These are phyloP conservation scores for Candida boleticola DNA, from an alignment of 805 yeast species.

Conservation along the genomic window DNA sequence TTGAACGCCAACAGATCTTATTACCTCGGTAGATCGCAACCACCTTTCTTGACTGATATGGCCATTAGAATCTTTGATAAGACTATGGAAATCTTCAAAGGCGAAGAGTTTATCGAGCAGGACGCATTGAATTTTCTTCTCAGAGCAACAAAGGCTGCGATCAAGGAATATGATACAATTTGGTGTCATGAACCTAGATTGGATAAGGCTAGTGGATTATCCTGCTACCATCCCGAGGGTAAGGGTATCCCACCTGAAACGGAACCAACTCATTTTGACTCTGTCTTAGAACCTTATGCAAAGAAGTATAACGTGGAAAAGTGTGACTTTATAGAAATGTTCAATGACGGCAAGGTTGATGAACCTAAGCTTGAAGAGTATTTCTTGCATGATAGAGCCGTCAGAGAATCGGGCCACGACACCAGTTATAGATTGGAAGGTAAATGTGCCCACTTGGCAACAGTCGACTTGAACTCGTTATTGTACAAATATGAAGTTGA, in stretches of 20 bases:
- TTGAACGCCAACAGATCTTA: constrained; percentile 92
- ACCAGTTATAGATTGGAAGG: constrained; percentile 90
- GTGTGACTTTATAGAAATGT: constrained; percentile 60
- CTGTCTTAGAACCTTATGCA: constrained; percentile 66
- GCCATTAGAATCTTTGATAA: constrained; percentile 64
- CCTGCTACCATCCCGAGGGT: constrained; percentile 89
- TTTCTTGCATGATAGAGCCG: constrained; percentile 89
- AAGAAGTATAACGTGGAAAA: constrained; percentile 56
- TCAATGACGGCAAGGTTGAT: constrained; percentile 60
- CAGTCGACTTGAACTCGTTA: constrained; percentile 83
- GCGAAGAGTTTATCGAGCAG: constrained; percentile 29
- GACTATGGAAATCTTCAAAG: constrained; percentile 45
- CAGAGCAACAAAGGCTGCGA: constrained; percentile 72
- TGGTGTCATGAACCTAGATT: constrained; percentile 78
- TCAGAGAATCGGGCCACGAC: constrained; percentile 95
- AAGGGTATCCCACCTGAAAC: constrained; percentile 96
- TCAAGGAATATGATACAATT: constrained; percentile 76
- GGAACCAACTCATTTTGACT: constrained; percentile 81
- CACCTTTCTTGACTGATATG: constrained; percentile 96
- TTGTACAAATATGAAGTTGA: constrained; percentile 88
- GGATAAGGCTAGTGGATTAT: constrained; percentile 72
- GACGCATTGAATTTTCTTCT: constrained; percentile 58
- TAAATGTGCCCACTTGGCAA: constrained; percentile 82
- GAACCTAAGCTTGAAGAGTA: constrained; percentile 89
- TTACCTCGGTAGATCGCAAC: constrained; percentile 89